A percentile compares a stretch with the other conserved stretches of the same genome.
Evolutionary conservation across 139 green algal species (phyloP).

Genomic region (Tetradesmus lagerheimii): DNA sequence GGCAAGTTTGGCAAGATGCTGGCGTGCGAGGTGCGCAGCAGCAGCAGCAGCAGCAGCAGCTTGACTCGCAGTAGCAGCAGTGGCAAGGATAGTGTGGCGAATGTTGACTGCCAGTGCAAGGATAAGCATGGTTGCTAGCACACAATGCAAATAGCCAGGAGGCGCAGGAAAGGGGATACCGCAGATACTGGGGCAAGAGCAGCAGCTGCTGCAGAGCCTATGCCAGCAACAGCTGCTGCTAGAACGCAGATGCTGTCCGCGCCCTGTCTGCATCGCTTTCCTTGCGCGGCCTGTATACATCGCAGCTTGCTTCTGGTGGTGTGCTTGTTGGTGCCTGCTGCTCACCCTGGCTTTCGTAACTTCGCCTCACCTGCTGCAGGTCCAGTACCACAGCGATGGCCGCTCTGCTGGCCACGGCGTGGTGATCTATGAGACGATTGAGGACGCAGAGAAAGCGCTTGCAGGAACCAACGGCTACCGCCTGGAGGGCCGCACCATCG

Average conservation of each 20-base stretch:
- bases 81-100: not conserved
- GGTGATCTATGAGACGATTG: conserved; percentile 50
- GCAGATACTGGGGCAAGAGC: no score
- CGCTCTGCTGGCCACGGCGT: conserved; percentile 46
- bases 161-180: no score
- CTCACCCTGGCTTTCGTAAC: not conserved
- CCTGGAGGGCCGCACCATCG: conserved; percentile 51
- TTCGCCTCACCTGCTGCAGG: not conserved
- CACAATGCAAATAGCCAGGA: not conserved
- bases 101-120: not conserved
- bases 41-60: not conserved
- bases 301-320: no score
- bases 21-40: conserved; percentile 46
- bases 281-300: not conserved
- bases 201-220: not conserved
- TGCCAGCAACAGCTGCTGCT: not conserved
- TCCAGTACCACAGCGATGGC: conserved; percentile 53
- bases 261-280: not conserved
- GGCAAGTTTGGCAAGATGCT: conserved; percentile 53
- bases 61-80: not conserved
- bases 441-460: conserved; percentile 50
- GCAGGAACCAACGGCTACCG: conserved; percentile 40
- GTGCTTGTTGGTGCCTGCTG: not conserved
- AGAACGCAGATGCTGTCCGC: not conserved
- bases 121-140: not conserved